Base-by-base conservation (phyloP, 2,329 filamentous ascomycete species). In the Calcarisporium arbuscula region DNA sequence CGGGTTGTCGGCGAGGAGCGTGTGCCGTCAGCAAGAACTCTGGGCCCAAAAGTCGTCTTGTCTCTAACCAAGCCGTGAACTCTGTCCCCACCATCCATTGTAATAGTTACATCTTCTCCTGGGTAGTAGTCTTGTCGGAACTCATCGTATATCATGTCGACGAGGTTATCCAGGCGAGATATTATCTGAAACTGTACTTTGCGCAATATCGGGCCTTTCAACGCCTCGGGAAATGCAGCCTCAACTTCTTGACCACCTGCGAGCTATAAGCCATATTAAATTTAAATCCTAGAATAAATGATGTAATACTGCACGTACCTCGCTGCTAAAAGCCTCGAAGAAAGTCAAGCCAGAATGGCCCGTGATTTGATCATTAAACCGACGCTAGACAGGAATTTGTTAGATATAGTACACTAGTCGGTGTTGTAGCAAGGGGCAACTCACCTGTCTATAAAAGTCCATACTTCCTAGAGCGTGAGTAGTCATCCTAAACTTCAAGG, bases 351-450 rank as follows among this genome's bases (percentile, higher is more conserved):
- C 83, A 19, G 88, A 94, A 58, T 94, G 90, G 35, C 92, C 92
- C 10, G 88, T 95, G 46, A 96, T 94, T 56, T 94, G 85, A 61
- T 94, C 95, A 41, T 94, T 95, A 60, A 96, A 98, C 36, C 83
- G 80, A 53, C 80, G 85, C 80, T 90, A 49, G 28, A 31, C 19
- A 32, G 48, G 40, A 34, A 17, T 34, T 30, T 28, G 40, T 52
- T 35, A 49, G 51, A 27, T n/a, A n/a, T n/a, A n/a, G n/a, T n/a
- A n/a, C n/a, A n/a, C n/a, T 31, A 38, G 32, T 26, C 32, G 11
- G 19, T 18, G 22, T 19, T 14, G n/a, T 19, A 52, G 58, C 48
- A 54, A 28, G 25, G 28, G 27, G 30, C 29, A 25, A 28, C 27
- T 33, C 35, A 85, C 85, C 76, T 94, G 86, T 49, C 84, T 88